phyloP scores from a whole-genome alignment of 1,139 yeast genomes.

The Diutina rugosa region DNA sequence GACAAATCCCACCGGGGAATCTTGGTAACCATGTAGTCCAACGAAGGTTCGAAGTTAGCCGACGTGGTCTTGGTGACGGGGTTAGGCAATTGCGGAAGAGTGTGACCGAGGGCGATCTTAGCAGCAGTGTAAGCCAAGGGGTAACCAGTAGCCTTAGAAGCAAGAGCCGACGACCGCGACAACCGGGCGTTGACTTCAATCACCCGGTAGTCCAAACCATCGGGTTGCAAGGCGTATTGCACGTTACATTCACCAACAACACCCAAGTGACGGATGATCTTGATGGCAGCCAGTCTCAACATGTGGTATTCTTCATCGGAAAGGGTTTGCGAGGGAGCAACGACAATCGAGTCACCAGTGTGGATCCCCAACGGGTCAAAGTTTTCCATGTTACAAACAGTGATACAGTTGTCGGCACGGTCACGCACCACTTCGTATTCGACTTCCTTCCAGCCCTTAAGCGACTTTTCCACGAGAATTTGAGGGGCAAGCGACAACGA shows the following conservation, averaged over 20 bases:
- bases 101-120: conserved; percentile 87
- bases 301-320: conserved; percentile 96
- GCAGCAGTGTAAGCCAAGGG: conserved; percentile 99
- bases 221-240: conserved; percentile 93
- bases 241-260: conserved; percentile 99
- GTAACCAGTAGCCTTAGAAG: conserved; percentile 97
- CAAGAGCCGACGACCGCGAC: conserved; percentile 94
- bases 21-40: conserved; percentile 93
- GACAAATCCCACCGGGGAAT: conserved; percentile 97
- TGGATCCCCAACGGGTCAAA: conserved; percentile 97
- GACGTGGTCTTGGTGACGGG: conserved; percentile 94
- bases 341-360: conserved; percentile 98
- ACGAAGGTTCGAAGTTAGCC: conserved; percentile 93
- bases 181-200: conserved; percentile 96
- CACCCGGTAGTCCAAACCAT: conserved; percentile 88
- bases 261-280: conserved; percentile 93
- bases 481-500: conserved; percentile 88
- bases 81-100: conserved; percentile 89
- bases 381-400: conserved; percentile 98
- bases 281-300: conserved; percentile 95
- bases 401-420: conserved; percentile 90
- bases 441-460: conserved; percentile 98
- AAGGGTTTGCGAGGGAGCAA: conserved; percentile 95
- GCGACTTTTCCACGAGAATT: conserved; percentile 87
- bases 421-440: conserved; percentile 98